Conservation (phyloP, 2,329 filamentous ascomycete species). For the Madurella mycetomatis region DNA sequence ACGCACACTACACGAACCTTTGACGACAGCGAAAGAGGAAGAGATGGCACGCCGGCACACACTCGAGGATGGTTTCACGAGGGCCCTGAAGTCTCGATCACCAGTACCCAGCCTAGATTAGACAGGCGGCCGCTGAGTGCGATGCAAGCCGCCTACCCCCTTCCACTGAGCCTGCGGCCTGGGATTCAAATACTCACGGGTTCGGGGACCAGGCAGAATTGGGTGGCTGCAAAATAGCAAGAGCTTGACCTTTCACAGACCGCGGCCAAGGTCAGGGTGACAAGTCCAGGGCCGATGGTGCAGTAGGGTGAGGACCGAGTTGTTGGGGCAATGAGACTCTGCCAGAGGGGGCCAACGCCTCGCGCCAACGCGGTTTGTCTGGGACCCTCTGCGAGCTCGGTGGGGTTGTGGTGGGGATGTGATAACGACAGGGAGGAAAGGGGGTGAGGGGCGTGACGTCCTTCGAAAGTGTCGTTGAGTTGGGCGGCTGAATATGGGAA, state of each 20-base stretch:
- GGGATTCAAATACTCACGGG: background rate
- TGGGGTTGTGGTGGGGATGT: no score
- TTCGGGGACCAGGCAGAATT: background rate
- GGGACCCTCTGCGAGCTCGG: no score
- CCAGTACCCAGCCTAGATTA: conserved; percentile 10
- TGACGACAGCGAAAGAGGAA: no score
- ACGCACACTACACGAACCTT: background rate
- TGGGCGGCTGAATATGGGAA: no score
- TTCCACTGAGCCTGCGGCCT: conserved; percentile 4
- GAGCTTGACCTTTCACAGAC: background rate
- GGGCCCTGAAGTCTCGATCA: background rate
- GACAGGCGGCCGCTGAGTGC: conserved; percentile 3
- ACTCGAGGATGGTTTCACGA: conserved; percentile 10
- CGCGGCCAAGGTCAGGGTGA: background rate
- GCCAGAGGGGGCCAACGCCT: no score
- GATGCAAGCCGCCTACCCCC: conserved; percentile 5
- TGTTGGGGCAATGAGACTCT: no score
- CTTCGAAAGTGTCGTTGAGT: no score
- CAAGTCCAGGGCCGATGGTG: background rate
- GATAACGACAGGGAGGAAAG: no score
- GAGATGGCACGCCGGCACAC: conserved; percentile 2
- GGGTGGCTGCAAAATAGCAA: conserved; percentile 5
- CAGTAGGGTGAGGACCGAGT: no score
- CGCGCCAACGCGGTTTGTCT: no score
- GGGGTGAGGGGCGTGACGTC: no score